Evolutionary conservation across 768 basidiomycete genomes (phyloP).

Genomic region (Cystoderma amianthinum): DNA sequence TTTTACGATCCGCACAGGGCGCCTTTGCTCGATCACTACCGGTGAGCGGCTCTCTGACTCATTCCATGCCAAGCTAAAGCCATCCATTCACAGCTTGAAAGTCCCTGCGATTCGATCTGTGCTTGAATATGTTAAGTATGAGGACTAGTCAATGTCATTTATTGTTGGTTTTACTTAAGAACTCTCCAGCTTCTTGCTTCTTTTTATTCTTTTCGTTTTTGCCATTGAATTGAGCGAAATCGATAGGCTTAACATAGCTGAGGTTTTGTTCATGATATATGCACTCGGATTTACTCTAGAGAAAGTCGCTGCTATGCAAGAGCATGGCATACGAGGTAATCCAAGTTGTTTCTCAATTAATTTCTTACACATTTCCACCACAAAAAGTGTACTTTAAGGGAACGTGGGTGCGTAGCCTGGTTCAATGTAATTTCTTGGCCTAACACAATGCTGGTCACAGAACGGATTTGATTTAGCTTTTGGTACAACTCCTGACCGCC

Average conservation of each 20-base stretch:
- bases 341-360: neutral
- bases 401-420: conserved; percentile 54
- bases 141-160: too few relatives aligned
- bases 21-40: conserved; percentile 91
- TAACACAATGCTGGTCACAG: conserved; percentile 24
- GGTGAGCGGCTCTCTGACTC: conserved; percentile 35
- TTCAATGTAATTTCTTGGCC: neutral
- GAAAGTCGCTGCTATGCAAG: conserved; percentile 91
- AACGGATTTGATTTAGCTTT: conserved; percentile 94
- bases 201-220: conserved; percentile 73
- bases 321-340: conserved; percentile 87
- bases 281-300: conserved; percentile 83
- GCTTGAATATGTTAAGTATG: conserved; percentile 82
- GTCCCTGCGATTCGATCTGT: conserved; percentile 89
- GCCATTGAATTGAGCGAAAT: conserved; percentile 71
- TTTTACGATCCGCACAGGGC: conserved; percentile 94
- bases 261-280: conserved; percentile 74
- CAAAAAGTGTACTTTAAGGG: conserved; percentile 72
- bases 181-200: conserved; percentile 57
- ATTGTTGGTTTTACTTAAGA: neutral
- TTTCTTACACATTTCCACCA: too few relatives aligned
- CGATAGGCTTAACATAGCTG: conserved; percentile 55
- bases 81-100: conserved; percentile 53
- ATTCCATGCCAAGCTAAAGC: conserved; percentile 1
- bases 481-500: conserved; percentile 30